phyloP scores from a whole-genome alignment of 169 alveolate genomes.

The Amoebophrya sp. region DNA sequence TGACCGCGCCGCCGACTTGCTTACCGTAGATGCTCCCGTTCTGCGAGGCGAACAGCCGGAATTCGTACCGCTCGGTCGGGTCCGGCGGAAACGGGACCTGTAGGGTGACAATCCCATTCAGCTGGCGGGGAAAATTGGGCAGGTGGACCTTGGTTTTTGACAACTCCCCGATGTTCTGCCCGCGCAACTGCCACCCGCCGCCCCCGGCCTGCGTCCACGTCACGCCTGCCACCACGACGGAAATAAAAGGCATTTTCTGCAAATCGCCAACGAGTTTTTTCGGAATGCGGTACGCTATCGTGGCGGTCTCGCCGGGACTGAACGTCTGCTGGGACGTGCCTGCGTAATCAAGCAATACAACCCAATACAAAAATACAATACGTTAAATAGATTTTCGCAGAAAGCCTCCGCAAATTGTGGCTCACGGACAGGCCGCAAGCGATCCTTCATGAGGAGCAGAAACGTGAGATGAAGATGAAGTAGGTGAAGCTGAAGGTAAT shows the following conservation, averaged over 20 bases:
- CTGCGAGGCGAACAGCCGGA: not conserved
- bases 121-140: not conserved
- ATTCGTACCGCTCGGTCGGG: not conserved
- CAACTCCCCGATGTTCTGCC: not conserved
- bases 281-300: not conserved
- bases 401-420: too few species aligned
- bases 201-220: not conserved
- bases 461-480: too few species aligned
- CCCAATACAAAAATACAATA: too few species aligned
- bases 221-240: not conserved
- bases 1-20: not conserved
- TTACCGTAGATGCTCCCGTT: not conserved
- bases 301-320: not conserved
- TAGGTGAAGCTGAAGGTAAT: too few species aligned
- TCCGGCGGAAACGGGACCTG: not conserved
- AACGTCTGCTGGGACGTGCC: not conserved
- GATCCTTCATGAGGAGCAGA: too few species aligned
- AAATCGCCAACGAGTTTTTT: not conserved
- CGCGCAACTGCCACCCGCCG: not conserved
- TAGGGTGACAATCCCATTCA: not conserved
- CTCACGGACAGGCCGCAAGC: too few species aligned
- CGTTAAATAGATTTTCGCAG: too few species aligned
- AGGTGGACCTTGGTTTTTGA: not conserved
- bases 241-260: not conserved
- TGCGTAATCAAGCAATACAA: too few species aligned